Evolutionary conservation across 202 grass and related monocot species (phyloP), one percentile per base, ranked within the genome.

Genomic region (Setaria viridis): DNA sequence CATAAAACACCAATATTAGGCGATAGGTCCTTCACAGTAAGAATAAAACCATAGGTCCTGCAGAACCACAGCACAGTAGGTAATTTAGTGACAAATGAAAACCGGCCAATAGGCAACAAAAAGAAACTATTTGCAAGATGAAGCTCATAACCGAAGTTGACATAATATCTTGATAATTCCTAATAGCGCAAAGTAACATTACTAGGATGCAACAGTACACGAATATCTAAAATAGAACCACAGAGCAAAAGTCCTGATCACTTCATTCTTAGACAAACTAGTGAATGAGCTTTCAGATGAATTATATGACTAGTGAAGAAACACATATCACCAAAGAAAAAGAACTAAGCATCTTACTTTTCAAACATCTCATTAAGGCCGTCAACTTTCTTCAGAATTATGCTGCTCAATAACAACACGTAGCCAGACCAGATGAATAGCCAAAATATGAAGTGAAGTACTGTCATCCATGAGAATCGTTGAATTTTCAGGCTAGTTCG

Each of bases 1-100:
- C 97, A 99, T 80, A 99, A 88, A 63, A 99, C 87, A 81, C 97
- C 97, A 62, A 97, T 94, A 93, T 97, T 97, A 84, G 97, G 97
- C 30, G 97, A 93, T 66, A 97, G 85, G 90, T 94, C 97, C 69
- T 89, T 85, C 55, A 99, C 92, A 17, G 88, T 93, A 78, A 99
- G 88, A 84, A 96, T 91, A 92, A 99, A 99, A 78, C 97, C 97
- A 85, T 91, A 96, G 10, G 93, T 99, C 85, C 97, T 99, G 86
- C 30, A 94, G 82, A 87, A 84, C 64, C n/a, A 83, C 17, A 77
- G 54, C 35, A 83, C 65, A 80, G 83, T 42, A 60, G 30, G 39
- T 15, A 76, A 75, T 74, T 54, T 70, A 25, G 70, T 82, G 77
- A 79, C 21, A 79, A 45, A 83, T 37, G 55, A 76, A 86, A 86